phyloP scores from a whole-genome alignment of 177 flowering plant genomes.

The Telopea speciosissima region DNA sequence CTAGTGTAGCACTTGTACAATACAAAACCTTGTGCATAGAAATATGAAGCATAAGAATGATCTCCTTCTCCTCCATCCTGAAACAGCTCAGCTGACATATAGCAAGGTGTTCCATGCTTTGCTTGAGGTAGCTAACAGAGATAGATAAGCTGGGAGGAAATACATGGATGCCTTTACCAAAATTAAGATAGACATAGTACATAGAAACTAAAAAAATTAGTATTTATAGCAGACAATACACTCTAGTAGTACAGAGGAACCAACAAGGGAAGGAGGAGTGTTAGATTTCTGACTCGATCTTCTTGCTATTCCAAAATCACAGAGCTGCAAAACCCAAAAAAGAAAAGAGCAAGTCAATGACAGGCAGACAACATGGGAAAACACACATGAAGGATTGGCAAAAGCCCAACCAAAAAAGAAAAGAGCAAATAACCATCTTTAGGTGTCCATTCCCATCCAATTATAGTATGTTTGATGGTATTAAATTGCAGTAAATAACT shows the following conservation, averaged over 20 bases:
- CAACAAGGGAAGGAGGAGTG: constrained; percentile 62
- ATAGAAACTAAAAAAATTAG: no score
- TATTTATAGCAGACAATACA: no score
- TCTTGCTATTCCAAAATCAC: constrained; percentile 93
- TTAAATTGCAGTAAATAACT: constrained; percentile 83
- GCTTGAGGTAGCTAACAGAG: constrained; percentile 91
- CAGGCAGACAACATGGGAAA: neutral
- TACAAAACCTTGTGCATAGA: constrained; percentile 98
- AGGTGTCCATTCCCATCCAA: constrained; percentile 90
- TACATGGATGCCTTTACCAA: no score
- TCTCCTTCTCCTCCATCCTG: constrained; percentile 96
- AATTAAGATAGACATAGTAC: no score
- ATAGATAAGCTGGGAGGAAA: no score
- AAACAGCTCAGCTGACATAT: constrained; percentile 98
- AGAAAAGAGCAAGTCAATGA: neutral
- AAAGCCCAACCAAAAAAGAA: no score
- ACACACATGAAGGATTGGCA: no score
- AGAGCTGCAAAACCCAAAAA: constrained; percentile 52
- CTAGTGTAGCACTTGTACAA: constrained; percentile 89
- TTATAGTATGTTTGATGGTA: constrained; percentile 88
- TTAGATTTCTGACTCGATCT: constrained; percentile 69
- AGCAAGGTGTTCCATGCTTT: constrained; percentile 94
- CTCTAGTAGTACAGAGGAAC: constrained; percentile 19
- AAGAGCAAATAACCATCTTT: constrained; percentile 45
- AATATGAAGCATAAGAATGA: constrained; percentile 95